Percentiles rank a stretch among this genome's conserved stretches.
These are phyloP conservation scores for Penicillium sp. DNA, from an alignment of 2,329 filamentous ascomycete species.

Conservation along the genomic window DNA sequence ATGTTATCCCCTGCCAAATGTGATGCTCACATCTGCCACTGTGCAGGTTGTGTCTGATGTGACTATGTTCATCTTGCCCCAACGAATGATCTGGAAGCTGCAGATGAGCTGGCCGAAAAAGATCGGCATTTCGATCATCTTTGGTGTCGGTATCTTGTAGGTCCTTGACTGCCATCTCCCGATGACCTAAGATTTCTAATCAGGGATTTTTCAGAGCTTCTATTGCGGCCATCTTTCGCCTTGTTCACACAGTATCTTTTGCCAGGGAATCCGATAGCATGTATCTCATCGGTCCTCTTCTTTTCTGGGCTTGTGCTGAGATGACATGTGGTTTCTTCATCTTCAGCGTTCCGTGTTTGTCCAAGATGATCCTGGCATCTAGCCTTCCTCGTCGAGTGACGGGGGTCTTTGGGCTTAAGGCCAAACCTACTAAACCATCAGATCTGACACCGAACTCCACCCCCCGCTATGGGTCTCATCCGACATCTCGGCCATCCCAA, in stretches of 20 bases:
- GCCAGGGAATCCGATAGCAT: conserved; percentile 27
- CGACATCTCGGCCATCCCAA: background rate
- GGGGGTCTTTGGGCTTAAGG: background rate
- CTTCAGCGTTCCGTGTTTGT: conserved; percentile 43
- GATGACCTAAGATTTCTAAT: background rate
- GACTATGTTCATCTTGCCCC: conserved; percentile 40
- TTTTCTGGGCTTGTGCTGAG: conserved; percentile 52
- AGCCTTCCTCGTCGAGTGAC: conserved; percentile 12
- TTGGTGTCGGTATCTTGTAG: conserved; percentile 39
- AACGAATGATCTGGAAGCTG: conserved; percentile 41
- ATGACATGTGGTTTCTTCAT: conserved; percentile 54
- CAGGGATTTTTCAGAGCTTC: conserved; percentile 41
- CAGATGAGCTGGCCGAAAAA: conserved; percentile 36
- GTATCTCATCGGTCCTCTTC: conserved; percentile 44
- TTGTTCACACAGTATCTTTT: conserved; percentile 27
- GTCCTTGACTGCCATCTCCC: conserved; percentile 6
- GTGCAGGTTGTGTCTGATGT: conserved; percentile 40
- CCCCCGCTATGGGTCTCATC: background rate
- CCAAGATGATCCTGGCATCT: conserved; percentile 41
- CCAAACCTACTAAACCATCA: background rate
- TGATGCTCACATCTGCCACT: conserved; percentile 36
- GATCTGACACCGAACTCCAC: background rate
- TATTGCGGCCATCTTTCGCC: conserved; percentile 45
- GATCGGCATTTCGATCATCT: conserved; percentile 38
- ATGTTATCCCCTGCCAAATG: conserved; percentile 34